Base-by-base conservation (phyloP, 345 rosid genomes). In the Anastatica hierochuntica region DNA sequence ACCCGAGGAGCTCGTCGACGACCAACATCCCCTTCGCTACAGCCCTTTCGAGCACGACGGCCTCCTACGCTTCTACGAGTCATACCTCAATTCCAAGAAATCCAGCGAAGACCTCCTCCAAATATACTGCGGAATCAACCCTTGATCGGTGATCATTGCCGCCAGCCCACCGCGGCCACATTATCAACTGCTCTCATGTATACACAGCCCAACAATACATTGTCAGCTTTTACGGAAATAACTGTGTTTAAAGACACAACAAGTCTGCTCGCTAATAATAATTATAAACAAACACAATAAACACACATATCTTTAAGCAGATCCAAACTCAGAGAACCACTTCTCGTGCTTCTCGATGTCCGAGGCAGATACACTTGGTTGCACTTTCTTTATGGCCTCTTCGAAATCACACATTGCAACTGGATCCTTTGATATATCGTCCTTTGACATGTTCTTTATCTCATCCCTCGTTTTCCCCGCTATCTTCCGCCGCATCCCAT, bases 371-470 rank as follows among this genome's bases (percentile, higher is more conserved):
- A 94, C 99, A 74, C 99, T 94, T 18, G 83, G 76, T 35, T 94
- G 99, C 53, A 94, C 99, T 78, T 94, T 94, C 47, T 58, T 72
- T 44, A 94, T 63, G 16, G 99, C 99, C 68, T 94, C 99, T 55
- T 94, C 95, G 38, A 94, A 94, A 70, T 94, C 99, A n/a, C 99
- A 94, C 99, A 85, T 94, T 0, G 90, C 99, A 1, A 94, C 84
- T 0, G 99, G 99, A 62, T 94, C 99, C 18, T 88, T 88, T 4
- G 99, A 94, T 23, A 94, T 94, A 54, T 94, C 99, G 29, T 88
- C 99, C 75, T 94, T 88, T 26, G 99, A 47, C 99, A 94, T 94
- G 77, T 82, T 94, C 80, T 88, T 94, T 17, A 94, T 94, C 82
- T 94, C 97, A 15, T 94, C 99, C 12, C 99, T 76, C 0, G 99